Evolutionary conservation across 192 early-diverging fungal species (phyloP), one percentile per base, ranked within the genome.

Genomic region (Coemansia sp.): DNA sequence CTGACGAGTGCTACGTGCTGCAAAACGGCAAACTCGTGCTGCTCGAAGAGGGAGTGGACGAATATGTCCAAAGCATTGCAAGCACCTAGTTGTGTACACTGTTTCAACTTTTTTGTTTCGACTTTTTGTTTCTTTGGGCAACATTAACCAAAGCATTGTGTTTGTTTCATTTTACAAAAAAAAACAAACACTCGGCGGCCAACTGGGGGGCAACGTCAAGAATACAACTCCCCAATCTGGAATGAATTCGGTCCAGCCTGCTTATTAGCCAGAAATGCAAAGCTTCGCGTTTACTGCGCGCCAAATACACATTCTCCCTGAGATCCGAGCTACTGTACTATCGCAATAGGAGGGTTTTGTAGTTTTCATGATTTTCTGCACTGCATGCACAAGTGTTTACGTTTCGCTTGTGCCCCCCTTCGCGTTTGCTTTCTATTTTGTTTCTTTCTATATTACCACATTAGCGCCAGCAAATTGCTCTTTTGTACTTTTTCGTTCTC

Each of bases 21-120:
- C 70, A 79, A 65, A 74, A 70, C 26, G 82, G 76, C 67, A 83
- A 71, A 55, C 53, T 87, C 40, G 61, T 53, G 21, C 58, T 75
- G 57, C 76, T 87, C 8, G 90, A 88, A 56, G 82, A 84, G 3
- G 90, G 90, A 10, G 80, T 90, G 0, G 79, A 86, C 49, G 83
- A 89, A 72, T 91, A 90, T 65, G 77, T 86, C 42, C 42, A 46
- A 17, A 46, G 14, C 12, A 46, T 46, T 46, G 42, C 42, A 1
- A n/a, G 12, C 5, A 18, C 15, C 17, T 57, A 62, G 36, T 54
- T 18, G 26, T 28, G 4, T 34, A 7, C 31, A 34, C 8, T 8
- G 31, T 34, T 34, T 34, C 8, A 8, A 1, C 31, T 34, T 34
- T 34, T 34, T 34, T 34, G 31, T 34, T 34, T 34, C 6, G 1